Conservation (phyloP, 169 alveolate species). For the Eimeria praecox region DNA sequence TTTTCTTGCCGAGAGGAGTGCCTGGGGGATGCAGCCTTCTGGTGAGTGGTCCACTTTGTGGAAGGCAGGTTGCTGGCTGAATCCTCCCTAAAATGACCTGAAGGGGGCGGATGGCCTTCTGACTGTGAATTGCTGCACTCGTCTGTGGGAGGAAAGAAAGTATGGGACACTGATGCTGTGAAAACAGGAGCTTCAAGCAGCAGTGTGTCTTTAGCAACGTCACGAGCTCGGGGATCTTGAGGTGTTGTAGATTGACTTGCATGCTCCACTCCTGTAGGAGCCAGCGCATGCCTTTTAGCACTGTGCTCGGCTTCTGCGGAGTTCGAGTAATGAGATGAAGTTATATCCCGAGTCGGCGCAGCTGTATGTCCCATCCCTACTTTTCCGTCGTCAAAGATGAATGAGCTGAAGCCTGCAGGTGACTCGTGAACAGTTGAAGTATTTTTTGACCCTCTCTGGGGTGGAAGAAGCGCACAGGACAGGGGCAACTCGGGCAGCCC, state of each 20-base stretch:
- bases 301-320: background rate
- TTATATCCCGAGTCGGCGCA: background rate
- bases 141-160: background rate
- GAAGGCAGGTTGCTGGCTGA: background rate
- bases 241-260: background rate
- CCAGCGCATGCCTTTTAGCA: background rate
- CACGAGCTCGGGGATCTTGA: background rate
- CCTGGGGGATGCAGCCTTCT: background rate
- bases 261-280: background rate
- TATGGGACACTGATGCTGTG: constrained; percentile 24
- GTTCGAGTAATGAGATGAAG: background rate
- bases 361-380: background rate
- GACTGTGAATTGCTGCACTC: background rate
- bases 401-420: background rate
- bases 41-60: background rate
- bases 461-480: background rate
- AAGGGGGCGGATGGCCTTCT: background rate
- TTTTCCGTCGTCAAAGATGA: background rate
- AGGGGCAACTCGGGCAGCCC: background rate
- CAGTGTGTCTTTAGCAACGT: background rate
- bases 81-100: background rate
- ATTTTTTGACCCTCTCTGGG: background rate
- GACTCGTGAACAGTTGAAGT: background rate
- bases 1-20: background rate
- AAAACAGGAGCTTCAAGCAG: background rate